Evolutionary conservation across 2,329 filamentous ascomycete genomes (phyloP).

Genomic region (Colletotrichum filicis): DNA sequence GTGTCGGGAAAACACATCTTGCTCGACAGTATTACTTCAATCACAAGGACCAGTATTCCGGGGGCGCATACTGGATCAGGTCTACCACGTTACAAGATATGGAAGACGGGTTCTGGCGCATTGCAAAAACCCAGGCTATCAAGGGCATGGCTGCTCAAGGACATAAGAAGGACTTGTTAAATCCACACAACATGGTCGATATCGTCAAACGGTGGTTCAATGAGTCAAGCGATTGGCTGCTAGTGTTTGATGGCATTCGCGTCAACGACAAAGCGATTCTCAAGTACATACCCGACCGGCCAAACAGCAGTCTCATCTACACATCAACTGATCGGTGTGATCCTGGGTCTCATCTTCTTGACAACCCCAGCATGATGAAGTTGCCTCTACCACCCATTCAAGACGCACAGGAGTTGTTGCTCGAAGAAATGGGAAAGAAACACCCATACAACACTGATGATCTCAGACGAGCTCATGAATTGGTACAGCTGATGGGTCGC

Average conservation of each 20-base stretch:
- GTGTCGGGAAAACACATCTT: conserved; percentile 76
- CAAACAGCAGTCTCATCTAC: conserved; percentile 73
- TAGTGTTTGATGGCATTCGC: conserved; percentile 74
- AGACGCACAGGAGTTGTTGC: conserved; percentile 70
- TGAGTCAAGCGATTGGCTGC: conserved; percentile 70
- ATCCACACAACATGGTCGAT: conserved; percentile 61
- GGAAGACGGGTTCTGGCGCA: conserved; percentile 72
- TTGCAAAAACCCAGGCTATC: conserved; percentile 67
- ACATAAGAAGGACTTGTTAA: conserved; percentile 45
- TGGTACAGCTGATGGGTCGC: conserved; percentile 72
- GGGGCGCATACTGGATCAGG: conserved; percentile 77
- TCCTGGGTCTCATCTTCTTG: conserved; percentile 66
- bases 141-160: conserved; percentile 53
- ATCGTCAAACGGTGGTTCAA: conserved; percentile 72
- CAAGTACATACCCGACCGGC: conserved; percentile 72
- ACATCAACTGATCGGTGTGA: conserved; percentile 72
- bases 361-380: conserved; percentile 67
- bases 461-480: conserved; percentile 64
- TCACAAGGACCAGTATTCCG: conserved; percentile 68
- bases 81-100: conserved; percentile 69
- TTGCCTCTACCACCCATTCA: conserved; percentile 64
- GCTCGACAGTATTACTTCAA: conserved; percentile 74
- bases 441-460: conserved; percentile 66
- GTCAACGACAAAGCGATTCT: conserved; percentile 68
- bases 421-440: conserved; percentile 70